Evolutionary conservation across 2,329 filamentous ascomycete species (phyloP).

Genomic region (Talaromyces sp.): DNA sequence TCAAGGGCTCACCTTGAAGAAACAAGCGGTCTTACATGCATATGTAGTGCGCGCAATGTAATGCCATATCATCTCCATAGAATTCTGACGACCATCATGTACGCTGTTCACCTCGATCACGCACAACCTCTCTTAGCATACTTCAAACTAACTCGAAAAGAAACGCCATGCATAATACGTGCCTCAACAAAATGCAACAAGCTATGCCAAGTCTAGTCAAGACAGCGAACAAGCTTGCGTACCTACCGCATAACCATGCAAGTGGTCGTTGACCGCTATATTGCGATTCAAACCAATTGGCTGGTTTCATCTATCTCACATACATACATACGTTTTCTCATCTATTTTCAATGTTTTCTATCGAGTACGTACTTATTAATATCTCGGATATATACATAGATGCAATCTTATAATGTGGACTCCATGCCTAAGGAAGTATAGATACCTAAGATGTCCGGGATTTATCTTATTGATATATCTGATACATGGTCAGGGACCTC

Average conservation of each 20-base stretch:
- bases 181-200: background rate
- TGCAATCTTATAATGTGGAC: background rate
- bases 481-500: background rate
- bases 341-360: too few species aligned
- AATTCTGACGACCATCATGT: background rate
- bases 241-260: background rate
- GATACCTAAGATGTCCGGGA: background rate
- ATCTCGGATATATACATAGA: background rate
- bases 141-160: background rate
- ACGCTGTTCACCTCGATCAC: background rate
- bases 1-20: background rate
- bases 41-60: background rate
- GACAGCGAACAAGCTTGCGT: background rate
- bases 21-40: background rate
- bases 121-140: background rate
- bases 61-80: background rate
- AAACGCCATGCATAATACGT: slow-evolving; percentile 1
- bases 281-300: background rate
- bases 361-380: background rate
- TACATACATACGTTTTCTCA: too few species aligned
- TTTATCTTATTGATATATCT: background rate
- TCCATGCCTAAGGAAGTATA: background rate
- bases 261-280: background rate
- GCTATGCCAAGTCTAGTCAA: background rate
- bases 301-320: background rate